Evolutionary conservation across 164 flowering plant species (phyloP).

Genomic region (Akebia trifoliata): DNA sequence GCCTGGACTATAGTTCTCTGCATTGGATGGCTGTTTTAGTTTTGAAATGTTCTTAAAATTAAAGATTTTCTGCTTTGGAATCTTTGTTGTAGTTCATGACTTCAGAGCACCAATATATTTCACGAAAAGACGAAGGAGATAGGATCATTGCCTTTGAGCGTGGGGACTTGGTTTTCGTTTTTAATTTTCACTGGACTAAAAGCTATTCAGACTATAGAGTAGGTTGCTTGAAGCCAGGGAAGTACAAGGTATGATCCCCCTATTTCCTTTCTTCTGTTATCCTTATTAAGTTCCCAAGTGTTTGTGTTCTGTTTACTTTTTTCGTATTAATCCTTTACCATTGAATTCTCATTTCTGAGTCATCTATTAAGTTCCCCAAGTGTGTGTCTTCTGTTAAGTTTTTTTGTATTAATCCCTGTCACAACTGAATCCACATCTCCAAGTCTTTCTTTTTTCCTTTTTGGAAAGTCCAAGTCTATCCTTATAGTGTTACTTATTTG

Average conservation of each 20-base stretch:
- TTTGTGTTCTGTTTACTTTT: not conserved
- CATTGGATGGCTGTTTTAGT: not conserved
- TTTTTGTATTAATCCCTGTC: no score
- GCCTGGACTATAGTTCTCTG: no score
- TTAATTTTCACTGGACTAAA: conserved; percentile 90
- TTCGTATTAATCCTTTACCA: not conserved
- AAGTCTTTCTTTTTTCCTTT: no score
- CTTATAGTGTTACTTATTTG: no score
- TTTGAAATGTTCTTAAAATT: not conserved
- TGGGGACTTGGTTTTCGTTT: conserved; percentile 87
- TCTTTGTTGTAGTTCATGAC: conserved; percentile 76
- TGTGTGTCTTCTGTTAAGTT: no score
- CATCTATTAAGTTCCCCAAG: no score
- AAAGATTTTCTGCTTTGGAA: not conserved
- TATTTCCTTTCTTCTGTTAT: not conserved
- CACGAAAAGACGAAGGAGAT: conserved; percentile 89
- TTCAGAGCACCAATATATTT: conserved; percentile 79
- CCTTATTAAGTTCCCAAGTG: not conserved
- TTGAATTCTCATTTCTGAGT: not conserved
- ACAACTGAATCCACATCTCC: no score
- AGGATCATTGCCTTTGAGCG: conserved; percentile 76
- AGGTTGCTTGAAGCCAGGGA: conserved; percentile 92
- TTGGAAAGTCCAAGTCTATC: no score
- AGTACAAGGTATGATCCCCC: conserved; percentile 64
- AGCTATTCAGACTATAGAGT: conserved; percentile 82